Base-by-base conservation (phyloP, 2,329 filamentous ascomycete species). In the Alternaria tenuissima region DNA sequence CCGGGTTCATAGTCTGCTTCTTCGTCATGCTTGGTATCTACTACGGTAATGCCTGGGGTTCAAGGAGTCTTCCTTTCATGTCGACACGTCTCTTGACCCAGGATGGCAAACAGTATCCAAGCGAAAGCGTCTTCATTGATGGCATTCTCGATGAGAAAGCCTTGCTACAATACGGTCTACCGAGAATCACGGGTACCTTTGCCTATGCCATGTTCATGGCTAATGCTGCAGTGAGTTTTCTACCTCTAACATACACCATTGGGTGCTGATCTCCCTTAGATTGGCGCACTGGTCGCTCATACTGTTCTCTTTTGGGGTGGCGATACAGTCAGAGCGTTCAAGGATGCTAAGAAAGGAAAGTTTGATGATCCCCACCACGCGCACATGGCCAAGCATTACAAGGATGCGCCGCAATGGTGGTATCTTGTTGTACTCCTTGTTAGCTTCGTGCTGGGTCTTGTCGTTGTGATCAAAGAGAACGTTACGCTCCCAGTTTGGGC, bases 151-250 rank as follows among this genome's bases (percentile, higher is more conserved):
- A 66, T 48, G 61, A 64, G 41, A 62, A 38, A 28, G 58, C 61
- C 11, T 47, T 66, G 36, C 55, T 59, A 14, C 57, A 61, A 24
- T 64, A 66, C 42, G 63, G 63, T 18, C 38, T 62, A 11, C 63
- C 63, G 8, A 57, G 58, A 26, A 53, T 66, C 11, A 62, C 58
- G 4, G 63, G 61, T 2, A 66, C 63, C 2, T 64, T 64, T 39
- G 63, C 61, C 3, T 66, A 64, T 41, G 49, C 61, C n/a, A 66
- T 64, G 61, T 64, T 66, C 38, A 64, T 64, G 61, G 63, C 63
- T 5, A 66, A 64, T n/a, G 63, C 63, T 52, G 63, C 63, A 22
- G 59, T 64, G 48, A 54, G 57, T 46, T 9, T 3, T 5, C 16
- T 7, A 41, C 6, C 9, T 2, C 12, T 11, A 7, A 14, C 2